Percentiles rank a stretch among this genome's conserved stretches.
phyloP scores from a whole-genome alignment of 345 rosid genomes.

The Melaleuca quinquenervia region DNA sequence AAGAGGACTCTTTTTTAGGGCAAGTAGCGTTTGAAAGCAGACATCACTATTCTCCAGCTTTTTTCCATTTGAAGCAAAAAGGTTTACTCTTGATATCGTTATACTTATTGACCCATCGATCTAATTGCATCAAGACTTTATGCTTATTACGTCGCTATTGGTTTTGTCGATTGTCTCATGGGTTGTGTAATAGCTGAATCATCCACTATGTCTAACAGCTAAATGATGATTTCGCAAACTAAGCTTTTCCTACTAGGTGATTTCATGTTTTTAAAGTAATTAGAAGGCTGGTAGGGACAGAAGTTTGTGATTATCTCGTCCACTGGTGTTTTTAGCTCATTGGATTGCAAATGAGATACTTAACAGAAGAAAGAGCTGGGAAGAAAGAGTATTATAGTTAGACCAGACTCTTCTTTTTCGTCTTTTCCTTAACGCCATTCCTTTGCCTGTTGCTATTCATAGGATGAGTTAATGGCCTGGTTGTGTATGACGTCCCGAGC shows the following conservation, averaged over 20 bases:
- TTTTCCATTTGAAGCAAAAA: background rate
- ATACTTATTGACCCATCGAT: background rate
- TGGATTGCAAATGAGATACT: background rate
- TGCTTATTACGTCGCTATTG: background rate
- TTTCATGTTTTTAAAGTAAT: background rate
- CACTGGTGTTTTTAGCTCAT: background rate
- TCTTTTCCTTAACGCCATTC: background rate
- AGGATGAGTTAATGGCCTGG: slow-evolving; percentile 92
- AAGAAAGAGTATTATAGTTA: background rate
- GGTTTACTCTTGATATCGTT: background rate
- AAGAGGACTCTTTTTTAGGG: background rate
- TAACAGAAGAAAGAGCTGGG: background rate
- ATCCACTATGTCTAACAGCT: background rate
- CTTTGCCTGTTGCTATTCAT: background rate
- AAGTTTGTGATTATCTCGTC: background rate
- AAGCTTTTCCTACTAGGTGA: background rate
- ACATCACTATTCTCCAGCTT: background rate
- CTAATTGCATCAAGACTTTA: background rate
- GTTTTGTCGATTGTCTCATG: fast-evolving
- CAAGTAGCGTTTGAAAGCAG: background rate
- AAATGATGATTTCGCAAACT: background rate
- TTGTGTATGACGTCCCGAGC: slow-evolving; percentile 22
- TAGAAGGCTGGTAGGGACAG: background rate
- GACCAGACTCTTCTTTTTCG: background rate
- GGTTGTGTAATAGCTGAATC: background rate